phyloP scores from a whole-genome alignment of 176 grass and related monocot genomes.

The Pharus latifolius region DNA sequence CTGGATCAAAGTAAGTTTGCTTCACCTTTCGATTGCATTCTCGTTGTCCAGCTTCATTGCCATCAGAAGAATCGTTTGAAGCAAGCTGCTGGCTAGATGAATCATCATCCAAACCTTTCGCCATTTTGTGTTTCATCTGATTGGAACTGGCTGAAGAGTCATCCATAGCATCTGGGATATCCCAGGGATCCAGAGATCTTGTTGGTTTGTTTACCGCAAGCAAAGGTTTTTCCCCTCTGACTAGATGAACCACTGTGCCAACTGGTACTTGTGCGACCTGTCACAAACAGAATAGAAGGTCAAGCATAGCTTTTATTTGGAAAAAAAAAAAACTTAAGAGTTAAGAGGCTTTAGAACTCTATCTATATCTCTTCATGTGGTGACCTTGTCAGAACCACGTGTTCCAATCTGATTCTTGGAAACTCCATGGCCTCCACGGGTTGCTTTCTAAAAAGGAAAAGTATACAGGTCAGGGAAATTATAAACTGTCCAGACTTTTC shows the following conservation, averaged over 20 bases:
- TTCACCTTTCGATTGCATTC: background rate
- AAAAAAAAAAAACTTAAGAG: background rate
- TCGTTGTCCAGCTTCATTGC: background rate
- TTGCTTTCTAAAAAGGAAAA: slow-evolving; percentile 54
- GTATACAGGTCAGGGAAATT: background rate
- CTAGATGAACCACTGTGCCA: slow-evolving; percentile 89
- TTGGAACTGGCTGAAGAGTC: background rate
- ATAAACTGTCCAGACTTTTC: background rate
- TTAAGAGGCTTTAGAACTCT: background rate
- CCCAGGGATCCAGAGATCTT: slow-evolving; percentile 57
- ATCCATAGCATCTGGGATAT: slow-evolving; percentile 39
- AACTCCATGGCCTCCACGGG: slow-evolving; percentile 46
- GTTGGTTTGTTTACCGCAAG: slow-evolving; percentile 28
- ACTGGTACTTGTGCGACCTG: slow-evolving; percentile 73
- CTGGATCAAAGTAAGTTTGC: background rate
- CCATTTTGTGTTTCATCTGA: background rate
- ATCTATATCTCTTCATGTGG: background rate
- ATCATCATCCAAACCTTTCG: slow-evolving; percentile 1
- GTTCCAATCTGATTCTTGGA: slow-evolving; percentile 70
- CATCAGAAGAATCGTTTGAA: background rate
- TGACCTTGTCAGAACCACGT: slow-evolving; percentile 60
- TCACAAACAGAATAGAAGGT: background rate
- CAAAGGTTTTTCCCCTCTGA: slow-evolving; percentile 50
- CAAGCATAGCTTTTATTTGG: background rate
- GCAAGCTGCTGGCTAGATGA: background rate